These are phyloP conservation scores for Kluyveromyces aestuarii DNA, from an alignment of 805 yeast genomes.

Conservation along the genomic window DNA sequence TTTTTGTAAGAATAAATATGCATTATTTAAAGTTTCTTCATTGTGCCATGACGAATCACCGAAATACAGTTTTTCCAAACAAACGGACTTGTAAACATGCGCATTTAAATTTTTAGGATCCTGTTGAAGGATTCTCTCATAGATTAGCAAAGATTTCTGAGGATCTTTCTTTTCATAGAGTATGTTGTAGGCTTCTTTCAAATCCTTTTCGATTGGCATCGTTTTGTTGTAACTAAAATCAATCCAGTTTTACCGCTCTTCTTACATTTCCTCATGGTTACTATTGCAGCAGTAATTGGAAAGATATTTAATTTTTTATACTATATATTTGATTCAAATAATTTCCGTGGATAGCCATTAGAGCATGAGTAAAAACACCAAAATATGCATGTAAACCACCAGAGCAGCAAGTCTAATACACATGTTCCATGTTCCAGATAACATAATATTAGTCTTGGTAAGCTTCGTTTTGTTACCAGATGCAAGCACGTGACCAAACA, in stretches of 20 bases:
- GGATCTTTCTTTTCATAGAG: constrained; percentile 39
- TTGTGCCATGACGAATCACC: constrained; percentile 34
- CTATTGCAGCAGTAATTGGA: too few species aligned
- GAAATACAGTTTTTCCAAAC: constrained; percentile 36
- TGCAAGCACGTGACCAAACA: neutral
- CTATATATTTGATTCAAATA: too few species aligned
- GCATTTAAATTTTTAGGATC: constrained; percentile 40
- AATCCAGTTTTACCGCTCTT: too few species aligned
- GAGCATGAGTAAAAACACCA: too few species aligned
- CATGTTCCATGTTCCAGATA: too few species aligned
- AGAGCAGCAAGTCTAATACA: too few species aligned
- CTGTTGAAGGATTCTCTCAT: constrained; percentile 33
- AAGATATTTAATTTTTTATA: too few species aligned
- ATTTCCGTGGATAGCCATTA: too few species aligned
- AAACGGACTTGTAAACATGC: constrained; percentile 39
- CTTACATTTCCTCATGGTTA: too few species aligned
- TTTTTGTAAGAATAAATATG: constrained; percentile 22
- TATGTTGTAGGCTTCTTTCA: constrained; percentile 35
- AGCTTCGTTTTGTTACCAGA: neutral
- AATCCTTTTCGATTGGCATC: constrained; percentile 28
- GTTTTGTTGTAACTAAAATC: too few species aligned
- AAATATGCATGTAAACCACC: too few species aligned
- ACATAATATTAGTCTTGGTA: too few species aligned
- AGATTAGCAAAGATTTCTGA: constrained; percentile 35
- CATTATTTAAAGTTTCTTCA: constrained; percentile 35